phyloP scores from a whole-genome alignment of 2,329 filamentous ascomycete species.

The Ceratocystis eucalypticola region DNA sequence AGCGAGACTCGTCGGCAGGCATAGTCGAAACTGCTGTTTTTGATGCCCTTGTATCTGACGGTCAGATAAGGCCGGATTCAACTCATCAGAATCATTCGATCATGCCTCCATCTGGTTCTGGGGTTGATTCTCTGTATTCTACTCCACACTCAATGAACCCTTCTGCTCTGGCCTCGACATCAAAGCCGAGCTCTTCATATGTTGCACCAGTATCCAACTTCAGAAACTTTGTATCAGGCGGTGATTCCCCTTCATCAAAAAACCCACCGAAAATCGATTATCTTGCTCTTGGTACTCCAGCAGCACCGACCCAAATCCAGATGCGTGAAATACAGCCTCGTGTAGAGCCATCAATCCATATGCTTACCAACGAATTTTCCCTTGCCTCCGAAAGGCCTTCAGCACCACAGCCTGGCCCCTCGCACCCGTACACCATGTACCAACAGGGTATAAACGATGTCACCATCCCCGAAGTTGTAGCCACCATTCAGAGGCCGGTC shows the following conservation, averaged over 20 bases:
- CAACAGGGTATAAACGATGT: slow-evolving; percentile 17
- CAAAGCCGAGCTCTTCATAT: background rate
- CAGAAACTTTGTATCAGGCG: background rate
- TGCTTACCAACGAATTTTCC: slow-evolving; percentile 10
- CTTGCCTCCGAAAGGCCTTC: slow-evolving; percentile 14
- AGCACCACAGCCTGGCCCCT: slow-evolving; percentile 14
- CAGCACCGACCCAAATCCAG: slow-evolving; percentile 1
- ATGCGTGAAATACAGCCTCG: background rate
- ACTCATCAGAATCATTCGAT: slow-evolving; percentile 3
- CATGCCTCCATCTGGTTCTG: background rate
- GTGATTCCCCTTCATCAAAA: slow-evolving; percentile 12
- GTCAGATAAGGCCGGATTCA: slow-evolving; percentile 2
- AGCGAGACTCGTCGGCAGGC: slow-evolving; percentile 2
- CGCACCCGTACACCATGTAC: slow-evolving; percentile 19
- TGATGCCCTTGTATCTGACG: slow-evolving; percentile 18
- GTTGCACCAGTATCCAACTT: background rate
- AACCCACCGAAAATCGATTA: slow-evolving; percentile 15
- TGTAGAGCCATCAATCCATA: background rate
- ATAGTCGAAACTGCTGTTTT: slow-evolving; percentile 14
- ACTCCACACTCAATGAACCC: background rate
- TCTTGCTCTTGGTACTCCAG: slow-evolving; percentile 2
- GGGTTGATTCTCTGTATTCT: background rate
- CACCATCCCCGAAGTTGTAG: slow-evolving; percentile 1
- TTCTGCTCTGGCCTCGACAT: background rate
- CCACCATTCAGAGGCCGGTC: background rate